These are phyloP conservation scores for Trypanosoma avium DNA, from an alignment of 208 protist genomes.

Conservation along the genomic window DNA sequence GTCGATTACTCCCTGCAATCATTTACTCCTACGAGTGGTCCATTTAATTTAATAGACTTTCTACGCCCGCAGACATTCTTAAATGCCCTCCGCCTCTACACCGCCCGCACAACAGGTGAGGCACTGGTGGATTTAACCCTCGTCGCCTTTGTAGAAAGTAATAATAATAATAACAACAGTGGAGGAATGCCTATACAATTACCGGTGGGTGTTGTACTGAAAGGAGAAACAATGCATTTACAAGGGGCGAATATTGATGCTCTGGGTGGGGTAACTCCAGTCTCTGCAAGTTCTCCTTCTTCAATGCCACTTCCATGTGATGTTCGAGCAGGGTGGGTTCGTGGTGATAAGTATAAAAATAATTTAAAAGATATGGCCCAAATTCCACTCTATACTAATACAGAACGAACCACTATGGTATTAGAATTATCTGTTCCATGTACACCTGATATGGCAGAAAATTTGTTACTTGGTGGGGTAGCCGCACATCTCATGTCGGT, in stretches of 20 bases:
- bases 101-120: slow-evolving; percentile 60
- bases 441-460: slow-evolving; percentile 28
- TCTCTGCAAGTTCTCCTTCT: slow-evolving; percentile 63
- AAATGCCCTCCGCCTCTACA: slow-evolving; percentile 95
- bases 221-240: slow-evolving; percentile 58
- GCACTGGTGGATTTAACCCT: slow-evolving; percentile 87
- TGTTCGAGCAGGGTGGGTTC: slow-evolving; percentile 64
- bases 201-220: slow-evolving; percentile 44
- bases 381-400: slow-evolving; percentile 79
- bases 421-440: slow-evolving; percentile 54
- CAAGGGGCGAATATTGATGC: slow-evolving; percentile 63
- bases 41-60: slow-evolving; percentile 83
- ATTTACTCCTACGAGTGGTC: slow-evolving; percentile 40
- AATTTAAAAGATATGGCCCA: slow-evolving; percentile 23
- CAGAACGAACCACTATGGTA: slow-evolving; percentile 47
- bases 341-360: no score
- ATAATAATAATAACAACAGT: slow-evolving; percentile 23
- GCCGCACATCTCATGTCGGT: slow-evolving; percentile 54
- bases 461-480: slow-evolving; percentile 60
- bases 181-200: no score
- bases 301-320: slow-evolving; percentile 49
- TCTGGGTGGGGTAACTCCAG: slow-evolving; percentile 36
- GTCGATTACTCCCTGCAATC: slow-evolving; percentile 28
- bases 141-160: slow-evolving; percentile 33
- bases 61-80: slow-evolving; percentile 94